These are phyloP conservation scores for Quercus alba DNA, from an alignment of 306 rosid species.

Conservation along the genomic window DNA sequence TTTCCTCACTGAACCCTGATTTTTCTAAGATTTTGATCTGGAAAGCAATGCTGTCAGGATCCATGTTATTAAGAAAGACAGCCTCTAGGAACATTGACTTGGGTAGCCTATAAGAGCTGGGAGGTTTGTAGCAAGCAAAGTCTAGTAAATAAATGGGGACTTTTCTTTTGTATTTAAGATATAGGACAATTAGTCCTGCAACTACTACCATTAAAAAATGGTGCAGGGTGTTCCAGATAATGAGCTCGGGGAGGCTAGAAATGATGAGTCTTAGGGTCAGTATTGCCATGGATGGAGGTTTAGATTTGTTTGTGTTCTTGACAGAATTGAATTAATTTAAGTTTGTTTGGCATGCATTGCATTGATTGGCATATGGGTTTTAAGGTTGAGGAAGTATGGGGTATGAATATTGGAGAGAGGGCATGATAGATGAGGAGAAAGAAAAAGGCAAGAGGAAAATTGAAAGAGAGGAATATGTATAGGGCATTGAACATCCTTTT, in stretches of 20 bases:
- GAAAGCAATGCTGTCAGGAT: slow-evolving; percentile 40
- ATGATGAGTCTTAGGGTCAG: not conserved
- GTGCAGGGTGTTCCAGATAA: slow-evolving; percentile 8
- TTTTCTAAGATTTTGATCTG: slow-evolving; percentile 51
- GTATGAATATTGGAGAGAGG: not conserved
- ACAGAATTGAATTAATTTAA: not conserved
- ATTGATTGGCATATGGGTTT: slow-evolving; percentile 4
- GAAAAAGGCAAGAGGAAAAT: slow-evolving; percentile 27
- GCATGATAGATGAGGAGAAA: slow-evolving; percentile 17
- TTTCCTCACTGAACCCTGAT: slow-evolving; percentile 58
- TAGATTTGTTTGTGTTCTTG: slow-evolving; percentile 14
- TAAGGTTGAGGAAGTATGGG: slow-evolving; percentile 12
- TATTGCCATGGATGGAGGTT: slow-evolving; percentile 16
- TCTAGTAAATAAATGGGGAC: slow-evolving; percentile 37
- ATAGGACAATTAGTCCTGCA: slow-evolving; percentile 21
- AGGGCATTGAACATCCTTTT: slow-evolving; percentile 21
- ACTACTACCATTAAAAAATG: slow-evolving; percentile 10
- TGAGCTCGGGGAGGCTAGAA: slow-evolving; percentile 10
- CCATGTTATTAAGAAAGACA: slow-evolving; percentile 23
- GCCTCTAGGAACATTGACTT: slow-evolving; percentile 43
- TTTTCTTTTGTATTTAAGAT: slow-evolving; percentile 32
- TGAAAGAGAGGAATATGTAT: slow-evolving; percentile 9
- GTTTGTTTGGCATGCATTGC: slow-evolving; percentile 2
- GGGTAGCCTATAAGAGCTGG: slow-evolving; percentile 34
- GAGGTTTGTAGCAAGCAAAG: slow-evolving; percentile 42